Conservation (phyloP, 177 flowering plant genomes). For the Vitis hybrid region DNA sequence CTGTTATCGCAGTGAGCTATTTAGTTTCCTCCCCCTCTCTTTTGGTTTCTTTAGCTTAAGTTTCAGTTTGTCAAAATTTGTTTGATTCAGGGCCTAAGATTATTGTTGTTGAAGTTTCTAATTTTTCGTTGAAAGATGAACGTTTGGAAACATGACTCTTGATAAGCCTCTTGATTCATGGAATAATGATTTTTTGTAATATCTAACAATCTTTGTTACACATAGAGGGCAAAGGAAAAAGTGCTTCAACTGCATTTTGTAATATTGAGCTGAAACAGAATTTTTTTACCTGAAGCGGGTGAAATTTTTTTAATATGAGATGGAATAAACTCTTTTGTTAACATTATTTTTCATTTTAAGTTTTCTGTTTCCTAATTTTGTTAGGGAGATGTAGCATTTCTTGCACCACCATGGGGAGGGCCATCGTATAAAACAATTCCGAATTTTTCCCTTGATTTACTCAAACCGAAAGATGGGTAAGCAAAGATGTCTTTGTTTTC, state of each 20-base stretch:
- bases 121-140: too few relatives aligned
- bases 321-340: neutral
- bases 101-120: too few relatives aligned
- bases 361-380: conserved; percentile 7
- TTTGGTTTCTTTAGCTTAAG: too few relatives aligned
- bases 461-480: conserved; percentile 64
- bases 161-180: too few relatives aligned
- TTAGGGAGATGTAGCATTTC: conserved; percentile 52
- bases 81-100: too few relatives aligned
- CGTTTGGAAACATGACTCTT: too few relatives aligned
- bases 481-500: neutral
- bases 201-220: too few relatives aligned
- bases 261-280: neutral
- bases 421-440: conserved; percentile 36
- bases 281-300: neutral
- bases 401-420: conserved; percentile 74
- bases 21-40: too few relatives aligned
- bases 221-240: neutral
- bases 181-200: neutral
- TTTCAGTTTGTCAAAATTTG: too few relatives aligned
- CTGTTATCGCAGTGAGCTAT: too few relatives aligned
- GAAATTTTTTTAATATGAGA: neutral
- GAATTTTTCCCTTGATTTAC: conserved; percentile 46
- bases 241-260: neutral
- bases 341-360: neutral